A percentile compares a stretch with the other conserved stretches of the same genome.
phyloP scores from a whole-genome alignment of 345 rosid genomes.

The Eucalyptus marginata region DNA sequence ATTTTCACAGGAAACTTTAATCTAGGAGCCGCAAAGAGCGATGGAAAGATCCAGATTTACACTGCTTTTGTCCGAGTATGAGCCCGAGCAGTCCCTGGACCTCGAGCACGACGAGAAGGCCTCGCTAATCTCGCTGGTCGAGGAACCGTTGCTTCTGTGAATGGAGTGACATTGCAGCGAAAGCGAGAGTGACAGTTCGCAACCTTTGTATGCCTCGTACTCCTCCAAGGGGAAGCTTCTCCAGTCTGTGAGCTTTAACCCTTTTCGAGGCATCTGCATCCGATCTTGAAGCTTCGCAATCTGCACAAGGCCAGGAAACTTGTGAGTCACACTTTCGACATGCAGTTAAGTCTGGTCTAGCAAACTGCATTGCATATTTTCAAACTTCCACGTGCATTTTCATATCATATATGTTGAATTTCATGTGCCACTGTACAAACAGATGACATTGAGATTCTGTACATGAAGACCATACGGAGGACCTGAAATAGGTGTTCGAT shows the following conservation, averaged over 20 bases:
- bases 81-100: constrained; percentile 26
- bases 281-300: neutral
- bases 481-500: neutral
- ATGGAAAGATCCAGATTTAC: constrained; percentile 60
- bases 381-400: neutral
- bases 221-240: neutral
- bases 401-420: neutral
- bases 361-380: neutral
- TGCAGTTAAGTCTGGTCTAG: neutral
- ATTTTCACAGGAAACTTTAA: neutral
- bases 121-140: constrained; percentile 61
- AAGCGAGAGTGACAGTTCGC: constrained; percentile 43
- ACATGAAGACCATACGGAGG: neutral
- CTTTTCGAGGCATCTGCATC: neutral
- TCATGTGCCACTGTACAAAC: neutral
- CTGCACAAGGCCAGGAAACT: neutral
- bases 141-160: constrained; percentile 24
- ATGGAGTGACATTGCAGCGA: constrained; percentile 29
- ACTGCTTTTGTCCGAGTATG: constrained; percentile 14
- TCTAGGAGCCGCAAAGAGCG: constrained; percentile 13
- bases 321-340: neutral
- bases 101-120: constrained; percentile 36
- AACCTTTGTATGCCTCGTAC: neutral
- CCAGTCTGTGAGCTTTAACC: neutral
- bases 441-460: neutral